phyloP scores from a whole-genome alignment of 1,284 basidiomycete species.

The Pterulicium gracile region DNA sequence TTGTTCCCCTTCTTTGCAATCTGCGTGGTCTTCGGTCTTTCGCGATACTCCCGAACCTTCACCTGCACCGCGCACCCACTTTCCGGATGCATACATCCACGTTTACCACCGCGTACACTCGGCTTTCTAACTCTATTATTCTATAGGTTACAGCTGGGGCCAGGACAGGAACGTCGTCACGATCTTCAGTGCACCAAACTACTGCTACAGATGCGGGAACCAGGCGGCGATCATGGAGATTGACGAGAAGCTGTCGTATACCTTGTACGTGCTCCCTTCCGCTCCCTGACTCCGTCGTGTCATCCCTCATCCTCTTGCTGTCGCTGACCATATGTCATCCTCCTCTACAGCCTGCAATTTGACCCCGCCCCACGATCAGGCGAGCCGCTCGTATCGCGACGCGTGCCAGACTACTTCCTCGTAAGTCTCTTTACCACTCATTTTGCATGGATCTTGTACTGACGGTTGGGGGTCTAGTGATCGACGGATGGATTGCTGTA shows the following conservation, averaged over 20 bases:
- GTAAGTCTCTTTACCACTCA: constrained; percentile 31
- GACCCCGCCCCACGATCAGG: constrained; percentile 97
- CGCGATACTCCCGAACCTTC: background rate
- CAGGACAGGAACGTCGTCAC: constrained; percentile 99
- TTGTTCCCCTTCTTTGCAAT: constrained; percentile 3
- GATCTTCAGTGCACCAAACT: constrained; percentile 98
- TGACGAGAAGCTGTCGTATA: constrained; percentile 96
- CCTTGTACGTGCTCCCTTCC: constrained; percentile 51
- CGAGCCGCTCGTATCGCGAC: constrained; percentile 94
- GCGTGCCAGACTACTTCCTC: constrained; percentile 96
- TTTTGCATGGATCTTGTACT: no score
- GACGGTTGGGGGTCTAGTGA: no score
- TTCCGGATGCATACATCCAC: no score
- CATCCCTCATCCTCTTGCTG: constrained; percentile 3
- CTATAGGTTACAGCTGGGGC: constrained; percentile 84
- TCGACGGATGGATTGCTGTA: no score
- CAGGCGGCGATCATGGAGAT: constrained; percentile 99
- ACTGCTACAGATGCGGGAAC: constrained; percentile 99
- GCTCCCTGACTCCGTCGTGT: constrained; percentile 5
- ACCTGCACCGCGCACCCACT: no score
- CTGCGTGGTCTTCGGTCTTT: constrained; percentile 5
- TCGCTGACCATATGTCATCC: constrained; percentile 7
- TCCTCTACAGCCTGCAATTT: constrained; percentile 83
- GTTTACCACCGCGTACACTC: no score
- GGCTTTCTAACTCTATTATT: background rate